phyloP scores from a whole-genome alignment of 2,329 filamentous ascomycete genomes.

The Sporothrix luriei region DNA sequence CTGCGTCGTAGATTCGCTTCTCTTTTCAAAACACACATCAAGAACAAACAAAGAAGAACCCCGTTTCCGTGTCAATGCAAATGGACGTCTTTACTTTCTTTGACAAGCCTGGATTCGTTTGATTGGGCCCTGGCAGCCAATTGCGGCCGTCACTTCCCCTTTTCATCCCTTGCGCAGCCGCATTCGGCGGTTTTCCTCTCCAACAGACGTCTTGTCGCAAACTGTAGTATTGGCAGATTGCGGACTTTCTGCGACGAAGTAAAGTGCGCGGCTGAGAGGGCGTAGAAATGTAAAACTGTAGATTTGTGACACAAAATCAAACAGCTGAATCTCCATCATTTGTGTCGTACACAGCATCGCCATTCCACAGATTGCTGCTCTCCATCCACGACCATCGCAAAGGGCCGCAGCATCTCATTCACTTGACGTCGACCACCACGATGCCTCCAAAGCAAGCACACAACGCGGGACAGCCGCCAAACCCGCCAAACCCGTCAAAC shows the following conservation, averaged over 20 bases:
- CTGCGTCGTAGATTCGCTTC: too few relatives aligned
- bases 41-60: neutral
- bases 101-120: neutral
- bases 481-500: neutral
- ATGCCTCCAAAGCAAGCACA: neutral
- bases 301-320: neutral
- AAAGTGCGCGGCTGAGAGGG: neutral
- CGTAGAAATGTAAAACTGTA: neutral
- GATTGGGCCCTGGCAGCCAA: neutral
- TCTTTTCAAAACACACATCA: neutral
- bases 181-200: neutral
- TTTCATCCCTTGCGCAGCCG: constrained; percentile 13
- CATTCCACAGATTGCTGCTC: too few relatives aligned
- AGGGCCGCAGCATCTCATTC: neutral
- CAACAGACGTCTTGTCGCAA: neutral
- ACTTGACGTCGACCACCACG: neutral
- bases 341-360: too few relatives aligned
- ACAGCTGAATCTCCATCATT: too few relatives aligned
- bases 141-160: neutral
- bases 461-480: neutral
- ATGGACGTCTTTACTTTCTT: neutral
- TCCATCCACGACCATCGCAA: neutral
- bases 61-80: neutral
- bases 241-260: neutral
- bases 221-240: neutral